A percentile compares a stretch with the other conserved stretches of the same genome.
phyloP scores from a whole-genome alignment of 139 green algal species.

The Auxenochlorella pyrenoidosa region DNA sequence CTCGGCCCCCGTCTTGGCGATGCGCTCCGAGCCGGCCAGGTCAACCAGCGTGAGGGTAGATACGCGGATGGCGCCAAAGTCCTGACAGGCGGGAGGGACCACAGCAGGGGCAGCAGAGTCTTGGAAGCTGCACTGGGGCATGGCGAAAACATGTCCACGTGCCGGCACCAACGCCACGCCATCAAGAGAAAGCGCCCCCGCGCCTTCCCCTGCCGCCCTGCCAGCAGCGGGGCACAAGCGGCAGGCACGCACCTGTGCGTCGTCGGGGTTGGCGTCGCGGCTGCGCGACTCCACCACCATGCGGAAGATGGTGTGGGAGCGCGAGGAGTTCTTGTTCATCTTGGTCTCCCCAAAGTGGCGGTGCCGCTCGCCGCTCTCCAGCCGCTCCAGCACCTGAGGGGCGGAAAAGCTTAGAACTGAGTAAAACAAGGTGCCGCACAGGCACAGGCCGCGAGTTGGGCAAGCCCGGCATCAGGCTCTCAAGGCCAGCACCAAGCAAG shows the following conservation, averaged over 20 bases:
- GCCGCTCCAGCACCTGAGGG: constrained; percentile 80
- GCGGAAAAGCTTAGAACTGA: background rate
- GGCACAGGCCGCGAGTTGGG: background rate
- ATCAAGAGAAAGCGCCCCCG: no score
- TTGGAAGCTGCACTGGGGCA: no score
- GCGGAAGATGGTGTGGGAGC: constrained; percentile 95
- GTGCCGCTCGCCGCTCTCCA: constrained; percentile 81
- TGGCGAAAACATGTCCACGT: no score
- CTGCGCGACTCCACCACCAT: constrained; percentile 93
- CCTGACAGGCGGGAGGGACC: no score
- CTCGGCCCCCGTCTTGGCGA: constrained; percentile 94
- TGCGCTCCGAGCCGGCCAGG: constrained; percentile 89
- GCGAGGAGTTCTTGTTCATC: constrained; percentile 93
- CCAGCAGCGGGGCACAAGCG: no score
- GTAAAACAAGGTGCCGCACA: background rate
- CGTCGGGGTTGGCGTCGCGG: constrained; percentile 42
- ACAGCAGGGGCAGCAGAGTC: no score
- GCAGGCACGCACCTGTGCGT: background rate
- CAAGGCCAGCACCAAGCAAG: no score
- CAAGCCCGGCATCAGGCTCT: no score
- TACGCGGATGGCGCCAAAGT: constrained; percentile 72
- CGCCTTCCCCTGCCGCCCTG: no score
- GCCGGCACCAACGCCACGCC: background rate
- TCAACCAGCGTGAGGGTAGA: constrained; percentile 93
- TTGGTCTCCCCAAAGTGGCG: constrained; percentile 93